Conservation (phyloP, 2,329 filamentous ascomycete genomes). For the Neofusicoccum parvum region DNA sequence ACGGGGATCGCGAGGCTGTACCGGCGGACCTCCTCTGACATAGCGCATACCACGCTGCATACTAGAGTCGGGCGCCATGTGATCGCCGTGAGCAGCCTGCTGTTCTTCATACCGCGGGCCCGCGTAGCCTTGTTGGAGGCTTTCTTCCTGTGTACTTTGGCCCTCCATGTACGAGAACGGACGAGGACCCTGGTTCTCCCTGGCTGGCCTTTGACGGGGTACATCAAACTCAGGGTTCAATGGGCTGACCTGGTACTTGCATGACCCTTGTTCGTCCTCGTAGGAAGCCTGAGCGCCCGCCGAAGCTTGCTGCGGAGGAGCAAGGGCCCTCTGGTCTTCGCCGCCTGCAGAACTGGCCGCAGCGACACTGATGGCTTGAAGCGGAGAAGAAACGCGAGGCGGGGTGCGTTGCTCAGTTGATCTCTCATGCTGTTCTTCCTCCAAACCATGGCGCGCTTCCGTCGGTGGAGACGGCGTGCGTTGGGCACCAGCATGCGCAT, state of each 20-base stretch:
- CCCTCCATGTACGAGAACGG: constrained; percentile 16
- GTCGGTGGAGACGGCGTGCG: not conserved
- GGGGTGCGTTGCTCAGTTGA: not conserved
- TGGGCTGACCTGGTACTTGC: constrained; percentile 9
- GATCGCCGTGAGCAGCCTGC: not conserved
- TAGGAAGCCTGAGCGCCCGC: not conserved
- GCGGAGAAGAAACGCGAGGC: not conserved
- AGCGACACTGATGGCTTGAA: constrained; percentile 4
- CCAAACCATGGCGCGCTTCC: not conserved
- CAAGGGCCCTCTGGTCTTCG: not conserved
- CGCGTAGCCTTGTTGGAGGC: not conserved
- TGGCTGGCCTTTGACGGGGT: not conserved
- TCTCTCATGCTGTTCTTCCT: not conserved
- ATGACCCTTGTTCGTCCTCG: not conserved
- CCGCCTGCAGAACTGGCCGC: not conserved
- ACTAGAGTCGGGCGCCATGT: not conserved
- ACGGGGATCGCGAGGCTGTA: not conserved
- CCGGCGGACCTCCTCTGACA: not conserved
- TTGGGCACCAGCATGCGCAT: not conserved
- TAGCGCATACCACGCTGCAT: not conserved
- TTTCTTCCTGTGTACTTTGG: constrained; percentile 9
- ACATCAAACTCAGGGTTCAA: not conserved
- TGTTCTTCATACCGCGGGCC: not conserved
- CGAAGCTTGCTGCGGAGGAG: not conserved
- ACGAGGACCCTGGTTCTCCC: not conserved